Percentiles rank a stretch among this genome's conserved stretches.
These are phyloP conservation scores for Yarrowia bubula DNA, from an alignment of 805 yeast species.

Conservation along the genomic window DNA sequence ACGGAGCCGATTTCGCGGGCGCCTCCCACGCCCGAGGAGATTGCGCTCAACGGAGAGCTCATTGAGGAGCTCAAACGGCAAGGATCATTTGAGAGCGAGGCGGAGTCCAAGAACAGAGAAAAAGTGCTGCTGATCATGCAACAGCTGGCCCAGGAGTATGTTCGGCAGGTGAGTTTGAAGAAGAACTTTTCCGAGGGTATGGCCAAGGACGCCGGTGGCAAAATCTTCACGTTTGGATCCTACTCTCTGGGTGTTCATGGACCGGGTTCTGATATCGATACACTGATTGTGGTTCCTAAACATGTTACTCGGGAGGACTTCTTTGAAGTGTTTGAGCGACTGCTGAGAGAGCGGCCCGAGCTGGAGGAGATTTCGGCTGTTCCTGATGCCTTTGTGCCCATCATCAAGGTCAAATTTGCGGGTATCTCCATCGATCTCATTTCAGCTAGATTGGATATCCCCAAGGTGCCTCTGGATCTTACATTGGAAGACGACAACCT, in stretches of 20 bases:
- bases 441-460: conserved; percentile 76
- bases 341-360: conserved; percentile 72
- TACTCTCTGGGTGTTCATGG: conserved; percentile 95
- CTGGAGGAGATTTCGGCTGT: conserved; percentile 88
- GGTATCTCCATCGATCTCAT: conserved; percentile 94
- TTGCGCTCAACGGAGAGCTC: conserved; percentile 67
- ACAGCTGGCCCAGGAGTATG: conserved; percentile 74
- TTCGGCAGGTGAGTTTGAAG: conserved; percentile 69
- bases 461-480: conserved; percentile 74
- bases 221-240: conserved; percentile 93
- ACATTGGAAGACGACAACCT: conserved; percentile 82
- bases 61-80: conserved; percentile 75
- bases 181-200: conserved; percentile 96
- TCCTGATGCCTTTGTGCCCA: conserved; percentile 97
- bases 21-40: conserved; percentile 80
- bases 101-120: conserved; percentile 74
- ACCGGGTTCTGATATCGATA: conserved; percentile 97
- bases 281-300: conserved; percentile 94
- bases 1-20: conserved; percentile 83
- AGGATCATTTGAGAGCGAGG: conserved; percentile 86
- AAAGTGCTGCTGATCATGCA: conserved; percentile 72
- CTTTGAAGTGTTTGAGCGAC: conserved; percentile 71
- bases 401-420: conserved; percentile 80
- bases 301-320: conserved; percentile 90
- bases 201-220: conserved; percentile 97